phyloP scores from a whole-genome alignment of 768 basidiomycete genomes.

The Termitomyces sp. region DNA sequence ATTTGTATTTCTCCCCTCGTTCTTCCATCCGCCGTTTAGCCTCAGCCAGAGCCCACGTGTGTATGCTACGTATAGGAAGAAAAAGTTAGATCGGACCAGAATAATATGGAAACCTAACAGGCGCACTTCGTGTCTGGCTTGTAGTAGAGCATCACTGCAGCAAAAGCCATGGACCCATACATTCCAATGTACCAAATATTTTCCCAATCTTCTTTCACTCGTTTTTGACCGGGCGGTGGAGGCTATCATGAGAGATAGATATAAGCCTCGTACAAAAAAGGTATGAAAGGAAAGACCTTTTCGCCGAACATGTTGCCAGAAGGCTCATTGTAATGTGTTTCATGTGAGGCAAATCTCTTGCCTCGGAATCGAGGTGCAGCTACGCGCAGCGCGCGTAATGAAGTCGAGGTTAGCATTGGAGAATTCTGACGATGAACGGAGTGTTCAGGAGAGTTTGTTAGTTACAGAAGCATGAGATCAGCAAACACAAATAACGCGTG shows the following conservation, averaged over 20 bases:
- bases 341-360: conserved; percentile 66
- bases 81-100: neutral
- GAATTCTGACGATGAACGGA: conserved; percentile 1
- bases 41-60: conserved; percentile 89
- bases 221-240: conserved; percentile 73
- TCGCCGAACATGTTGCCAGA: conserved; percentile 86
- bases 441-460: conserved; percentile 10
- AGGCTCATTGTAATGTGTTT: conserved; percentile 85
- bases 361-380: conserved; percentile 32
- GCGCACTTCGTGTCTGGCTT: conserved; percentile 91
- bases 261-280: neutral
- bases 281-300: conserved; percentile 51
- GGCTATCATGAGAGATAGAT: conserved; percentile 44
- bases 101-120: neutral
- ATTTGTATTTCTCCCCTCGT: conserved; percentile 86
- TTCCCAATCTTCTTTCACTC: conserved; percentile 90
- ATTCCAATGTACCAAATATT: conserved; percentile 87
- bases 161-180: conserved; percentile 83
- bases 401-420: conserved; percentile 43
- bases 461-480: conserved; percentile 11
- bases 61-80: conserved; percentile 55
- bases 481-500: conserved; percentile 13
- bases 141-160: conserved; percentile 76
- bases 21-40: conserved; percentile 90
- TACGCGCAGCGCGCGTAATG: conserved; percentile 44